Base-by-base conservation (phyloP, 164 flowering plant species). In the Macadamia integrifolia region DNA sequence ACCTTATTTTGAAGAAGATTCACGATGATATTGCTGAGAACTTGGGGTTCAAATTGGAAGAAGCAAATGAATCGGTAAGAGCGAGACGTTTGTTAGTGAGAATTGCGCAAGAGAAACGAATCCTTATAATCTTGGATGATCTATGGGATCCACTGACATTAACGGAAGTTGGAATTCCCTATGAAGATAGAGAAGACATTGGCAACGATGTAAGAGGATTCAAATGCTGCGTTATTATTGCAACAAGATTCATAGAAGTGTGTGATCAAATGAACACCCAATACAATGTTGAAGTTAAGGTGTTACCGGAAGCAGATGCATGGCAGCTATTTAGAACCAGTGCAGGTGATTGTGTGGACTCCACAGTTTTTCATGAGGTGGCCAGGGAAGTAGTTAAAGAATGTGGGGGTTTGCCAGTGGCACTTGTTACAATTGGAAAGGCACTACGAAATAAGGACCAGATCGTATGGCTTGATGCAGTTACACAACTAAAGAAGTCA, bases 91-190 rank as follows among this genome's bases (percentile, higher is more conserved):
- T 74, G 32, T 17, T 15, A 6, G 40, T 6, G 3, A 69, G 72
- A 56, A 17, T 76, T 9, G 55, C 28, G 61, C n/a, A 69, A 23
- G 56, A 30, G 30, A 69, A 40, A 13, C 49, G 10, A 6, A 35
- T 74, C 10, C 80, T 81, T 7, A 15, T 81, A 32, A 72, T 81
- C 32, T 57, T 81, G 31, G 84, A 81, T 66, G 79, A 78, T 72
- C 23, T 81, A 0, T 81, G 84, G 84, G 61, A 60, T 11, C 49
- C 13, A 50, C 40, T 78, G 35, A 63, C 76, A 1, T 42, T 81
- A 57, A 50, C 28, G 0, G 35, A 70, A 6, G 23, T 74, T 4
- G 79, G 84, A 29, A 71, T 81, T 42, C 81, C 78, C 40, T 35
- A 2, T 35, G 40, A 5, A 35, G 40, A 35, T 35, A 5, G 40